Evolutionary conservation across 2,329 filamentous ascomycete genomes (phyloP).

Genomic region (Lizonia empirigonia): DNA sequence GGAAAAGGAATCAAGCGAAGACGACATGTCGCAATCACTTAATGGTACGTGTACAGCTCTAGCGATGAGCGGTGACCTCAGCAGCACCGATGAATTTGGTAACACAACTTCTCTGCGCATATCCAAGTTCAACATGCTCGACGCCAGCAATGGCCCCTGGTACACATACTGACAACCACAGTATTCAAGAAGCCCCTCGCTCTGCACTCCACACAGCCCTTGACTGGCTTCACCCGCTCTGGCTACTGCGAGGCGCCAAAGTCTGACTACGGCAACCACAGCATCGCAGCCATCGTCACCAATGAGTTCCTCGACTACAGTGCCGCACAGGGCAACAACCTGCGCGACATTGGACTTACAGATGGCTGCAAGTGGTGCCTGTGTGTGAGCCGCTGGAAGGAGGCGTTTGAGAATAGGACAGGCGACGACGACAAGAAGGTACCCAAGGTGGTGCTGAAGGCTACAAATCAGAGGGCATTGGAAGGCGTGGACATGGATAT

Average conservation of each 20-base stretch:
- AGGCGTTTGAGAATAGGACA: conserved; percentile 62
- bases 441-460: conserved; percentile 57
- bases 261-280: conserved; percentile 64
- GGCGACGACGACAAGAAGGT: conserved; percentile 55
- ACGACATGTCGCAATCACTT: conserved; percentile 10
- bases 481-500: conserved; percentile 55
- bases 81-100: too few relatives aligned
- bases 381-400: conserved; percentile 64
- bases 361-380: conserved; percentile 68
- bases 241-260: conserved; percentile 64
- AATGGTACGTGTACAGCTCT: conserved; percentile 8
- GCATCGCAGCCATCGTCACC: conserved; percentile 62
- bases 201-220: conserved; percentile 62
- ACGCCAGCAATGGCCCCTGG: neutral
- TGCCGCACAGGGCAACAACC: conserved; percentile 63
- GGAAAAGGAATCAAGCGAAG: conserved; percentile 3
- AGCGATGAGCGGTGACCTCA: too few relatives aligned
- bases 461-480: conserved; percentile 60
- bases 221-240: conserved; percentile 66
- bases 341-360: conserved; percentile 60
- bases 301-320: conserved; percentile 67
- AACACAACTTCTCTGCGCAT: too few relatives aligned
- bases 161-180: conserved; percentile 28
- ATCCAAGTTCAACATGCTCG: neutral
- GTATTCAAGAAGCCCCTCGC: conserved; percentile 65